Base-by-base conservation (phyloP, 176 grass and related monocot species). In the Luzula sylvatica region DNA sequence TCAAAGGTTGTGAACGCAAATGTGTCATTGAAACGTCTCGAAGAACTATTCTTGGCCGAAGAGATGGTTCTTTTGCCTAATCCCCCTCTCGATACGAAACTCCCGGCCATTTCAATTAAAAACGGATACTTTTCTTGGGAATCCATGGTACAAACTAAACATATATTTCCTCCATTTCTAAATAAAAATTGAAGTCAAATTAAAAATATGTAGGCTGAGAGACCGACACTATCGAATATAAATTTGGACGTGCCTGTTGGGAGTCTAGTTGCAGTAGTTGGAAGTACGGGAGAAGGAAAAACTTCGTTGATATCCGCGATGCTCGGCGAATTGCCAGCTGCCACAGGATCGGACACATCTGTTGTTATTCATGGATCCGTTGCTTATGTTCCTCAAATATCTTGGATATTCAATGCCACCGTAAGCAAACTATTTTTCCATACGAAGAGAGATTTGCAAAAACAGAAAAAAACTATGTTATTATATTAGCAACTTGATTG, bases 401-500 rank as follows among this genome's bases (percentile, higher is more conserved):
- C 92, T 71, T 98, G 92, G 92, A 98, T 98, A 52, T 98, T 98
- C 75, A 98, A 98, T 77, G 92, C 92, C 50, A 98, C 85, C 0
- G 92, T 98, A 50, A 86, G 84, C 71, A 70, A 26, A 13, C 19
- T 77, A 65, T 23, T 25, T 40, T 63, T 15, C 5, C 9, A 35
- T 35, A 35, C 9, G 9, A 35, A 35, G 30, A 9, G 30, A 35
- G 9, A 35, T 35, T 35, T 9, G 30, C 9, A n/a, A n/a, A n/a
- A n/a, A n/a, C n/a, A n/a, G n/a, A n/a, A n/a, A n/a, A n/a, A n/a
- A n/a, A n/a, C n/a, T n/a, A n/a, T n/a, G n/a, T n/a, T n/a, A n/a
- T n/a, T n/a, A n/a, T n/a, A n/a, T n/a, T n/a, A n/a, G 30, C 30
- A 4, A 35, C 9, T 35, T 35, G 30, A 35, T 35, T 35, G 9